Evolutionary conservation across 2,329 filamentous ascomycete genomes (phyloP).

Genomic region (Ceratocystis ficicola): DNA sequence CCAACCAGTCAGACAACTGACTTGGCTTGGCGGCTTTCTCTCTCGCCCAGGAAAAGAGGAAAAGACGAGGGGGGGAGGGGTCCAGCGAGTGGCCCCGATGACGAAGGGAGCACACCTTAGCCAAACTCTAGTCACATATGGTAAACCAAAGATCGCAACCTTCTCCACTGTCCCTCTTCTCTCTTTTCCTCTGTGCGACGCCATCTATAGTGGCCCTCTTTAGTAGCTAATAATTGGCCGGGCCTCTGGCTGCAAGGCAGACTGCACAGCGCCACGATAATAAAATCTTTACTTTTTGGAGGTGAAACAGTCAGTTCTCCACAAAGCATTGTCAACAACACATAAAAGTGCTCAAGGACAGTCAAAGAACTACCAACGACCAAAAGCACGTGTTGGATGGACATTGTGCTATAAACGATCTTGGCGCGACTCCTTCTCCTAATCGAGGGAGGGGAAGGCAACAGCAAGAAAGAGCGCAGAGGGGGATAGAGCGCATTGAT

Average conservation of each 20-base stretch:
- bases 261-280: not conserved
- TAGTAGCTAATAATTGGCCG: not conserved
- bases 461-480: not conserved
- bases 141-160: not conserved
- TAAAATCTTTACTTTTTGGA: not conserved
- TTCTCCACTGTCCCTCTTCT: not conserved
- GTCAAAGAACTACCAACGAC: not conserved
- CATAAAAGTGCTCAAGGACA: not conserved
- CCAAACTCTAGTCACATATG: not conserved
- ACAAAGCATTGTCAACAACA: conserved; percentile 5
- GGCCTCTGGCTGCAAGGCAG: not conserved
- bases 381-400: not conserved
- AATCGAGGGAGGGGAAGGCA: not conserved
- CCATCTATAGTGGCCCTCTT: not conserved
- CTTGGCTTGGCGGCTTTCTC: no score
- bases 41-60: not conserved
- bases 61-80: not conserved
- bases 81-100: not conserved
- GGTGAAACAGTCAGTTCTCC: conserved; percentile 3
- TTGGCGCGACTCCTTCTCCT: not conserved
- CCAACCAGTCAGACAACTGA: no score
- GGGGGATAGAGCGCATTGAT: no score
- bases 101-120: not conserved
- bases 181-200: not conserved
- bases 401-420: not conserved